Conservation (phyloP, 148 eudicot species). For the Amaranthus cruentus region DNA sequence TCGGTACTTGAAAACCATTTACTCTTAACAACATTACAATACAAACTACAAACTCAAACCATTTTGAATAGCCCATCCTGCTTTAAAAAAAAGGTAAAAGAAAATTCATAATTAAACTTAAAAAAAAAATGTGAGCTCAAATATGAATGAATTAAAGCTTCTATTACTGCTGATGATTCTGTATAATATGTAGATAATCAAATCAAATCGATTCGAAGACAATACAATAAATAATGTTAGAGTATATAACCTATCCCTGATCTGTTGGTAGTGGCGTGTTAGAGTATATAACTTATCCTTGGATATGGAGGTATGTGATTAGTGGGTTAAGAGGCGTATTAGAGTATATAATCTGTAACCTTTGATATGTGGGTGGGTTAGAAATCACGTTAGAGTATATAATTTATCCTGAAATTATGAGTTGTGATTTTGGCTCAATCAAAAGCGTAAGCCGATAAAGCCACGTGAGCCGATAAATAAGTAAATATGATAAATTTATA, state of each 20-base stretch:
- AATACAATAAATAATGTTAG: too few relatives aligned
- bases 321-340: too few relatives aligned
- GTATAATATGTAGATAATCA: too few relatives aligned
- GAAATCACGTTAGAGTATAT: not conserved
- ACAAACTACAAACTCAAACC: slow-evolving; percentile 32
- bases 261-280: too few relatives aligned
- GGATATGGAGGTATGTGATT: too few relatives aligned
- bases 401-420: not conserved
- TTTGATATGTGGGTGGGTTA: too few relatives aligned
- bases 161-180: too few relatives aligned
- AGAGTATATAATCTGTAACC: too few relatives aligned
- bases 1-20: slow-evolving; percentile 47
- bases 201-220: too few relatives aligned
- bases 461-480: not conserved
- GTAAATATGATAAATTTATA: not conserved
- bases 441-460: not conserved
- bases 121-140: not conserved
- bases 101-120: not conserved
- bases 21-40: slow-evolving; percentile 34
- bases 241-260: too few relatives aligned
- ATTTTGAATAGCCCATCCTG: slow-evolving; percentile 38
- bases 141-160: not conserved
- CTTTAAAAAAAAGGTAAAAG: not conserved
- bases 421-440: not conserved
- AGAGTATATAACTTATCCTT: too few relatives aligned